Evolutionary conservation across 345 rosid species (phyloP).

Genomic region (Hibiscus syriacus): DNA sequence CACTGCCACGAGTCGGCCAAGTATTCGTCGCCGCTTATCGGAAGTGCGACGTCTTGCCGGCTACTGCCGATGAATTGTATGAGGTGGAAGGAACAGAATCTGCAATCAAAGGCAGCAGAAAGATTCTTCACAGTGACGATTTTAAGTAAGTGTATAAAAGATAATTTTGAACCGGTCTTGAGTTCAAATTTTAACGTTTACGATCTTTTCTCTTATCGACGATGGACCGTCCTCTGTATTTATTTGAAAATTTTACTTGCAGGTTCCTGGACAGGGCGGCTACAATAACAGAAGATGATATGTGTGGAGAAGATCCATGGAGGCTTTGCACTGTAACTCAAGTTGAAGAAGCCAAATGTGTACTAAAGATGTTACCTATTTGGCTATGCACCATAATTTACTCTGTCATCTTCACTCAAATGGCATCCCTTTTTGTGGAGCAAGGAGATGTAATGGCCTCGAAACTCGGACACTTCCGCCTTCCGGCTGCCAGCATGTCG

Average conservation of each 20-base stretch:
- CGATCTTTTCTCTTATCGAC: too few species aligned
- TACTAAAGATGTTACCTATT: conserved; percentile 52
- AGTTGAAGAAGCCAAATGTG: conserved; percentile 74
- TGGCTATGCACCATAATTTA: conserved; percentile 72
- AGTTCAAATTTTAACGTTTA: too few species aligned
- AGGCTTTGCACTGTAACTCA: conserved; percentile 80
- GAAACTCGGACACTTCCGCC: conserved; percentile 40
- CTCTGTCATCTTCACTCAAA: conserved; percentile 71
- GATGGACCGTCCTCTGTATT: not conserved
- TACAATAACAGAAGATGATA: conserved; percentile 52
- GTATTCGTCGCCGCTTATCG: conserved; percentile 47
- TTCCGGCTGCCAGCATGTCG: conserved; percentile 94
- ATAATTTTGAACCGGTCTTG: too few species aligned
- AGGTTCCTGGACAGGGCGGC: conserved; percentile 90
- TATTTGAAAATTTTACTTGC: too few species aligned
- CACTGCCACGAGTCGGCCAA: conserved; percentile 66
- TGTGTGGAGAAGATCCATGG: conserved; percentile 36
- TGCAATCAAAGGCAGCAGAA: conserved; percentile 76
- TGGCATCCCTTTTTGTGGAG: conserved; percentile 63
- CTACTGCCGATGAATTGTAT: conserved; percentile 30
- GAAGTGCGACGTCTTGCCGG: conserved; percentile 42
- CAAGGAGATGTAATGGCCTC: conserved; percentile 71
- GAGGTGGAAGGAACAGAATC: conserved; percentile 64
- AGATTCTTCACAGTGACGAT: conserved; percentile 58
- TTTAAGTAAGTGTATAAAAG: conserved; percentile 11